Evolutionary conservation across 352 stramenopile species (phyloP).

Genomic region (Globisporangium iwayamae): DNA sequence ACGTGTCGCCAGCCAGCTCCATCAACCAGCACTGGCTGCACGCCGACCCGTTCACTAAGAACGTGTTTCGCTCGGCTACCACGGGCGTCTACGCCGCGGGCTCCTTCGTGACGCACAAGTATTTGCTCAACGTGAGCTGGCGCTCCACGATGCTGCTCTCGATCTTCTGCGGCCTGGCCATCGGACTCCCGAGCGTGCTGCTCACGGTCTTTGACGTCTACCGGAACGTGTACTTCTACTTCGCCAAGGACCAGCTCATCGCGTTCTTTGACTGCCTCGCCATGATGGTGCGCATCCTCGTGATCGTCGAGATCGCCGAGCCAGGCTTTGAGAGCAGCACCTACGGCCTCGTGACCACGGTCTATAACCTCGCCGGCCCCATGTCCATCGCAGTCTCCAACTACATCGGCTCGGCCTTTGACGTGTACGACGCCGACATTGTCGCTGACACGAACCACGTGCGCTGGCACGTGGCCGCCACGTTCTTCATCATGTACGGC

Average conservation of each 20-base stretch:
- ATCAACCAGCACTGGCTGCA: conserved; percentile 60
- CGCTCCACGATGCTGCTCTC: conserved; percentile 44
- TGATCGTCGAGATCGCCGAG: conserved; percentile 76
- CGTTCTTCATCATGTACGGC: conserved; percentile 55
- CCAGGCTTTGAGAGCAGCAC: conserved; percentile 72
- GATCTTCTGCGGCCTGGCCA: conserved; percentile 34
- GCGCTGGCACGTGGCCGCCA: conserved; percentile 49
- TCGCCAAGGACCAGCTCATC: conserved; percentile 43
- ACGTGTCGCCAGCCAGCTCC: conserved; percentile 44
- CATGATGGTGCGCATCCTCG: conserved; percentile 75
- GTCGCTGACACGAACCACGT: conserved; percentile 42
- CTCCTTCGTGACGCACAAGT: conserved; percentile 50
- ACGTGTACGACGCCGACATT: conserved; percentile 62
- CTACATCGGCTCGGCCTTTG: conserved; percentile 45
- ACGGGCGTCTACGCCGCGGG: conserved; percentile 51
- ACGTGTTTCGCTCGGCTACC: conserved; percentile 51
- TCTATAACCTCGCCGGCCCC: conserved; percentile 70
- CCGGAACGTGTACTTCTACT: conserved; percentile 63
- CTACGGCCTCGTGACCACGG: conserved; percentile 72
- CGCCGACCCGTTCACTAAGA: conserved; percentile 61
- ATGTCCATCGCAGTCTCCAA: conserved; percentile 58
- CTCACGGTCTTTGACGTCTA: conserved; percentile 59
- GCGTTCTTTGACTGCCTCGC: conserved; percentile 61
- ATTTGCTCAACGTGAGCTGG: conserved; percentile 61
- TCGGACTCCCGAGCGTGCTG: conserved; percentile 37